These are phyloP conservation scores for Tetrahymena elliotti DNA, from an alignment of 73 alveolate species.

Conservation along the genomic window DNA sequence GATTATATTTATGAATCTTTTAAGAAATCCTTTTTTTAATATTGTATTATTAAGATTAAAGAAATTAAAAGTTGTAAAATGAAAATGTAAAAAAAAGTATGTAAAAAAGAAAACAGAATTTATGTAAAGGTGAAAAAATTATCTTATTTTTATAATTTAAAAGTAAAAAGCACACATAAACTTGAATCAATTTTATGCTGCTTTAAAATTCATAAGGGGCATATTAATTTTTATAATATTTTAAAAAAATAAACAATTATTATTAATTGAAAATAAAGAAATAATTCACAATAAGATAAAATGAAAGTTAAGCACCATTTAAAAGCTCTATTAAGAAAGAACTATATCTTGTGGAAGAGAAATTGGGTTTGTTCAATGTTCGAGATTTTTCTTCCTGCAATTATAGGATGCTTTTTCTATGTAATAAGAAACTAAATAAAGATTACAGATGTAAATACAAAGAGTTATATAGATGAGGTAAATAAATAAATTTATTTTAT, in stretches of 20 bases:
- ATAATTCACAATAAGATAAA: not conserved
- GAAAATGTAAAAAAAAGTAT: no score
- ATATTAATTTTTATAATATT: not conserved
- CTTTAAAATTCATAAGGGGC: not conserved
- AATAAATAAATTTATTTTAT: not conserved
- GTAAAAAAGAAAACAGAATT: no score
- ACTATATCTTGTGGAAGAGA: conserved; percentile 84
- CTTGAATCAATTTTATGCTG: no score
- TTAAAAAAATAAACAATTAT: not conserved
- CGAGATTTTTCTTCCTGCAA: conserved; percentile 72
- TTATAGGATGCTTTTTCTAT: not conserved
- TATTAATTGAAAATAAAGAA: not conserved
- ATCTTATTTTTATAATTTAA: no score
- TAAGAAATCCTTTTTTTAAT: no score
- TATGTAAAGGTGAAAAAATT: no score
- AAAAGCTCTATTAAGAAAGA: conserved; percentile 74
- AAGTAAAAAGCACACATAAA: no score
- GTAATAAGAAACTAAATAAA: not conserved
- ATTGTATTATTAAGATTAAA: no score
- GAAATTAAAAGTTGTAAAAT: no score
- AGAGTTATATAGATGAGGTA: conserved; percentile 11
- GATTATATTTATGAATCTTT: no score
- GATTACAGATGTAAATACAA: conserved; percentile 2
- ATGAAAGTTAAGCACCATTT: conserved; percentile 36
- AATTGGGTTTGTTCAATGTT: conserved; percentile 59